A percentile compares a stretch with the other conserved stretches of the same genome.
Conservation (phyloP, 805 yeast genomes). For the Blastobotrys chiropterorum region DNA sequence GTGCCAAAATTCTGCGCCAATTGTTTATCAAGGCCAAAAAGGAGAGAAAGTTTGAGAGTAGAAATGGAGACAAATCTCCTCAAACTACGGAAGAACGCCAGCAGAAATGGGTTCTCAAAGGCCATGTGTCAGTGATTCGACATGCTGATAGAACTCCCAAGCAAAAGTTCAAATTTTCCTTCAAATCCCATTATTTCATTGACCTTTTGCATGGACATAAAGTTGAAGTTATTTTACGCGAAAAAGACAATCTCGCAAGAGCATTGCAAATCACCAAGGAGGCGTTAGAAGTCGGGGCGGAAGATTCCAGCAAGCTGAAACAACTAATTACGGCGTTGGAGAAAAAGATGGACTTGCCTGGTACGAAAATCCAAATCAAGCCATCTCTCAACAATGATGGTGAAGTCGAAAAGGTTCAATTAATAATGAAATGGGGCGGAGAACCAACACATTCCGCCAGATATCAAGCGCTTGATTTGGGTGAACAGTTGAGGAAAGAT, state of each 20-base stretch:
- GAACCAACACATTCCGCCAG: conserved; percentile 98
- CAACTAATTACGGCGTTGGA: conserved; percentile 79
- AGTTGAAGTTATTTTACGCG: conserved; percentile 92
- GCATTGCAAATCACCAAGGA: conserved; percentile 78
- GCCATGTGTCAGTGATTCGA: conserved; percentile 82
- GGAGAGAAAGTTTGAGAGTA: conserved; percentile 18
- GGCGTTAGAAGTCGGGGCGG: conserved; percentile 64
- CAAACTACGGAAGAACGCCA: conserved; percentile 50
- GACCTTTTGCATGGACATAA: conserved; percentile 87
- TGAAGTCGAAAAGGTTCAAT: conserved; percentile 89
- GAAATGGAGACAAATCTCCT: conserved; percentile 36
- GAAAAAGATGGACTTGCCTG: conserved; percentile 85
- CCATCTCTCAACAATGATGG: conserved; percentile 65
- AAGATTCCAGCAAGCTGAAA: conserved; percentile 69
- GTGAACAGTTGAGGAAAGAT: conserved; percentile 93
- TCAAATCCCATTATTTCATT: conserved; percentile 78
- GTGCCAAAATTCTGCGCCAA: conserved; percentile 70
- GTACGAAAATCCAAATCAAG: conserved; percentile 92
- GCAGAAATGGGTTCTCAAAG: conserved; percentile 96
- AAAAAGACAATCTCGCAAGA: conserved; percentile 75
- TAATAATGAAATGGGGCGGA: conserved; percentile 98
- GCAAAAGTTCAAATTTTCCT: conserved; percentile 94
- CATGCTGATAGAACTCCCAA: conserved; percentile 99
- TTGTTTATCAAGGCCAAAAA: conserved; percentile 60
- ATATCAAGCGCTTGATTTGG: conserved; percentile 90